Evolutionary conservation across 2,329 filamentous ascomycete genomes (phyloP).

Genomic region (Cryphonectria nitschkei): DNA sequence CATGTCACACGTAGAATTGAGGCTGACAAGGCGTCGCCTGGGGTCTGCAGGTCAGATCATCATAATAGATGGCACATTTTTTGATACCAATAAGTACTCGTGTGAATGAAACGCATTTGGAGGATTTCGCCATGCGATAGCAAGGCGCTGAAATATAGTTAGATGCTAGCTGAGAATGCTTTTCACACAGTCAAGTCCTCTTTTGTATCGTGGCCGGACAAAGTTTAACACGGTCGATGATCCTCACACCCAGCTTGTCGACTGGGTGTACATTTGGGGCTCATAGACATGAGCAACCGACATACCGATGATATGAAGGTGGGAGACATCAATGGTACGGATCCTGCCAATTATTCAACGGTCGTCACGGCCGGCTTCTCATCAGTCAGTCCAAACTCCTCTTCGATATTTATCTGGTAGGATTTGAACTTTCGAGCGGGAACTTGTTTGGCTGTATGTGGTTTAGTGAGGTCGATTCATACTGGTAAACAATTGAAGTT

Average conservation of each 20-base stretch:
- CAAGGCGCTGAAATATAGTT: no score
- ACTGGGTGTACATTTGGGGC: neutral
- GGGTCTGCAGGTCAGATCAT: no score
- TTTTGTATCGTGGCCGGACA: neutral
- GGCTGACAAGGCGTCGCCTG: no score
- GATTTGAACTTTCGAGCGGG: slow-evolving; percentile 11
- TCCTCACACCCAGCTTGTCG: neutral
- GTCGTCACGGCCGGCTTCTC: neutral
- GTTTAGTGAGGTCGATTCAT: no score
- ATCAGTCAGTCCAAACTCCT: slow-evolving; percentile 1
- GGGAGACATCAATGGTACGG: neutral
- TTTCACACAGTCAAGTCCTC: neutral
- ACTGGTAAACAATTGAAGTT: no score
- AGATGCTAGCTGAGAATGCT: neutral
- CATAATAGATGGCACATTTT: no score
- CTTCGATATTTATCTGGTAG: slow-evolving; percentile 5
- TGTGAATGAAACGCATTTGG: no score
- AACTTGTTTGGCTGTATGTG: neutral
- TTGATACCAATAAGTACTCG: no score
- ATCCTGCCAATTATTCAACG: neutral
- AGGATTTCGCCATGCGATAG: no score
- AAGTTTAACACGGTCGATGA: neutral
- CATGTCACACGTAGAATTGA: neutral
- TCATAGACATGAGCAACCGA: no score
- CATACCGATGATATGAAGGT: neutral